Percentiles rank a stretch among this genome's conserved stretches.
Evolutionary conservation across 2,329 filamentous ascomycete genomes (phyloP).

Genomic region (Dactylellina drechsleri): DNA sequence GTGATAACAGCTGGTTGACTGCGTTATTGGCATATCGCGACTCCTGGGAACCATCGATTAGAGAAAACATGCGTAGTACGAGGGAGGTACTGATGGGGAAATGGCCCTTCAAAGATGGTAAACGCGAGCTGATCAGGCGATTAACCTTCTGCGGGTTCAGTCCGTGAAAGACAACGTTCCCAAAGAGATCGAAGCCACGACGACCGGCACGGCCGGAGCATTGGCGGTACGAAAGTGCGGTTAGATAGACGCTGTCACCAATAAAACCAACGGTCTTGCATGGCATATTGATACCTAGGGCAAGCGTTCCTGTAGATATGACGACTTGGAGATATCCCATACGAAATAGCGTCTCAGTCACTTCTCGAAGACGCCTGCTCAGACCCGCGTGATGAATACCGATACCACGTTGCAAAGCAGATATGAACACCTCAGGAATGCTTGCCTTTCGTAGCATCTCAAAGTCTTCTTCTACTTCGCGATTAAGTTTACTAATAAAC

Average conservation of each 20-base stretch:
- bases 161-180: constrained; percentile 81
- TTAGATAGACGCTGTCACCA: constrained; percentile 77
- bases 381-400: constrained; percentile 83
- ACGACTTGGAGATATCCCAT: constrained; percentile 76
- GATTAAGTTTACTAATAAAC: constrained; percentile 69
- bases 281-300: constrained; percentile 75
- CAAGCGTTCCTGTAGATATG: constrained; percentile 72
- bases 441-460: constrained; percentile 66
- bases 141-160: constrained; percentile 71
- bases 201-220: constrained; percentile 80
- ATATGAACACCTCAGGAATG: constrained; percentile 68
- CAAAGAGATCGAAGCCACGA: constrained; percentile 81
- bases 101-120: constrained; percentile 79
- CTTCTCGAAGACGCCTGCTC: constrained; percentile 74
- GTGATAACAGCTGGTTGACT: constrained; percentile 74
- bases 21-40: constrained; percentile 71
- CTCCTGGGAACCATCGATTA: constrained; percentile 74
- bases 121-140: constrained; percentile 75
- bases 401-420: constrained; percentile 73
- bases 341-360: constrained; percentile 78
- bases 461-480: constrained; percentile 70
- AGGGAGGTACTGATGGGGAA: constrained; percentile 81
- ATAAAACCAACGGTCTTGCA: constrained; percentile 83
- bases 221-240: constrained; percentile 79
- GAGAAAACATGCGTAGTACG: constrained; percentile 73